These are phyloP conservation scores for Talaromyces sp. DNA, from an alignment of 2,329 filamentous ascomycete species.

Conservation along the genomic window DNA sequence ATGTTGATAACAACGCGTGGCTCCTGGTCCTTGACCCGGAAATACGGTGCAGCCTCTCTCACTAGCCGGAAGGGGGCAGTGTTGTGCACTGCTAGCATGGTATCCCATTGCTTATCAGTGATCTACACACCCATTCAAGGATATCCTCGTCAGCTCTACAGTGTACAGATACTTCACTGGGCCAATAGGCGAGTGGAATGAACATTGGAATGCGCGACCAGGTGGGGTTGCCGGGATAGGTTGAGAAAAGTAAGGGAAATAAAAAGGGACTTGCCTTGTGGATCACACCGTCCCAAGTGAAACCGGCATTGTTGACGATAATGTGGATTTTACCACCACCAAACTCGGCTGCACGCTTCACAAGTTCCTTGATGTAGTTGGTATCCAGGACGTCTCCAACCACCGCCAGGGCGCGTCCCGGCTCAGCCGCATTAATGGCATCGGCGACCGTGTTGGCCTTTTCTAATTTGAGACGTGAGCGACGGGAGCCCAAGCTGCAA, in stretches of 20 bases:
- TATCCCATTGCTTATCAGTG: constrained; percentile 89
- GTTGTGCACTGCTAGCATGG: constrained; percentile 79
- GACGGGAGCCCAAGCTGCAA: background rate
- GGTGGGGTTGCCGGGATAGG: too few species aligned
- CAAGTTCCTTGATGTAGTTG: constrained; percentile 70
- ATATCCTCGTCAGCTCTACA: constrained; percentile 1
- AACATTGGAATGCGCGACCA: too few species aligned
- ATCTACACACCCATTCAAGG: constrained; percentile 52
- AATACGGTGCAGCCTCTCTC: constrained; percentile 79
- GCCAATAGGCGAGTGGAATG: background rate
- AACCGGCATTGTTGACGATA: constrained; percentile 89
- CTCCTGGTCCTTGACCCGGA: constrained; percentile 82
- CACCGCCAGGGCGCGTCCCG: constrained; percentile 70
- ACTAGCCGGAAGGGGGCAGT: constrained; percentile 85
- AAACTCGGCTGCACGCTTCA: constrained; percentile 75
- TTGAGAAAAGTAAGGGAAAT: background rate
- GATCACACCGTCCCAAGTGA: constrained; percentile 90
- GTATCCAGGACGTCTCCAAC: constrained; percentile 75
- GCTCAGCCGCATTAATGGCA: constrained; percentile 66
- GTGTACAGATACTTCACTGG: background rate
- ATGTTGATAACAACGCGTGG: constrained; percentile 81
- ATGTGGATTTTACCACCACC: constrained; percentile 87
- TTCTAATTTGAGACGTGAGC: constrained; percentile 46
- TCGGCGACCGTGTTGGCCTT: constrained; percentile 71
- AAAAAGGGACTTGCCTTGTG: constrained; percentile 63